These are phyloP conservation scores for Lithospermum erythrorhizon DNA, from an alignment of 257 asterid species.

Conservation along the genomic window DNA sequence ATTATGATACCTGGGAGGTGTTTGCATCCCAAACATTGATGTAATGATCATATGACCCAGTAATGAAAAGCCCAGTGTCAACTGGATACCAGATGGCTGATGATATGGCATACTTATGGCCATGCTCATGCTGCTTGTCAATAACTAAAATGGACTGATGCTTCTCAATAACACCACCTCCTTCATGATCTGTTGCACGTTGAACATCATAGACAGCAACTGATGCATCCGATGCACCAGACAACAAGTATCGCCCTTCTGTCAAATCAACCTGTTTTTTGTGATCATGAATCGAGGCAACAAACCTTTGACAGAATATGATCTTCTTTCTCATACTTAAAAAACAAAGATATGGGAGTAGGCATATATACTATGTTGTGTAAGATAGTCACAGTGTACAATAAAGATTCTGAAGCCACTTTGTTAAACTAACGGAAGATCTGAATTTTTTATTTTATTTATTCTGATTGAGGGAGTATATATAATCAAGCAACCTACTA, in stretches of 20 bases:
- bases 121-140: constrained; percentile 80
- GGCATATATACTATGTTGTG: not conserved
- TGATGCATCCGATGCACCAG: constrained; percentile 87
- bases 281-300: constrained; percentile 43
- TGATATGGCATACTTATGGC: constrained; percentile 72
- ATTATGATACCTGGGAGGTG: constrained; percentile 49
- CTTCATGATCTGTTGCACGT: constrained; percentile 53
- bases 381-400: too few relatives aligned
- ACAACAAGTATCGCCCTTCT: constrained; percentile 82
- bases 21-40: constrained; percentile 98
- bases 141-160: constrained; percentile 55
- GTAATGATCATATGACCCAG: constrained; percentile 91
- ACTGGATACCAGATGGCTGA: constrained; percentile 94
- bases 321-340: constrained; percentile 7
- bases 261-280: constrained; percentile 92
- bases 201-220: constrained; percentile 82
- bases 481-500: too few relatives aligned
- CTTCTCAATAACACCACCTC: constrained; percentile 58
- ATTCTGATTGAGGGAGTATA: too few relatives aligned
- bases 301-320: constrained; percentile 20
- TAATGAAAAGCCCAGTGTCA: constrained; percentile 84
- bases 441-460: too few relatives aligned
- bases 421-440: too few relatives aligned
- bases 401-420: too few relatives aligned
- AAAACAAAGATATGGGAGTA: constrained; percentile 2